A percentile compares a stretch with the other conserved stretches of the same genome.
Evolutionary conservation across 2,329 filamentous ascomycete species (phyloP).

Genomic region (Diplodia mutila): DNA sequence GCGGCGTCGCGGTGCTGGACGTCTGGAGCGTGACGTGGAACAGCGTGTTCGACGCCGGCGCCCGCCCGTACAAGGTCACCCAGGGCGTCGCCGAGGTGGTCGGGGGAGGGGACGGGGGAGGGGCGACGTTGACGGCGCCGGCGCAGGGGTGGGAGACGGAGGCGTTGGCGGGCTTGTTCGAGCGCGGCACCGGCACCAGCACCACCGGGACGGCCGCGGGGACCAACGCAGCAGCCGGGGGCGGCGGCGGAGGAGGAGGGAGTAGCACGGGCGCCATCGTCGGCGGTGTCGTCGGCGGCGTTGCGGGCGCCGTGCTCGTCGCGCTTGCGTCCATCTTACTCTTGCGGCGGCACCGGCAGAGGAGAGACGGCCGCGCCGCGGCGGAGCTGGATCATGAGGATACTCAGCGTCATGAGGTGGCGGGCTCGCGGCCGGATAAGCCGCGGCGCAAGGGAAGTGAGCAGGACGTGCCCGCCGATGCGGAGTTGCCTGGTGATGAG

Average conservation of each 20-base stretch:
- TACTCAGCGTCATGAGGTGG: background rate
- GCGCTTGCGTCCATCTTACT: slow-evolving; percentile 13
- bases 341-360: background rate
- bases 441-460: background rate
- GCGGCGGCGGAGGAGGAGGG: background rate
- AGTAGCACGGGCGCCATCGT: slow-evolving; percentile 17
- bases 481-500: background rate
- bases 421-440: background rate
- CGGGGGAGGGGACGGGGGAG: background rate
- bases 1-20: slow-evolving; percentile 30
- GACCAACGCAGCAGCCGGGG: too few species aligned
- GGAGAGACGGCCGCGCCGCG: background rate
- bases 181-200: background rate
- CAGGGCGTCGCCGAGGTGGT: slow-evolving; percentile 16
- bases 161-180: background rate
- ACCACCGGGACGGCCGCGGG: background rate
- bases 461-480: background rate
- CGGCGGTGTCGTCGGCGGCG: slow-evolving; percentile 25
- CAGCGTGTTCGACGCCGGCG: background rate
- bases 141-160: slow-evolving; percentile 1
- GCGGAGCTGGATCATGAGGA: background rate
- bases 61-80: background rate
- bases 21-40: slow-evolving; percentile 30
- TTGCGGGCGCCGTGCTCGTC: slow-evolving; percentile 7
- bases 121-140: slow-evolving; percentile 20